Conservation (phyloP, 352 stramenopile genomes). For the Aphanomyces cochlioides region DNA sequence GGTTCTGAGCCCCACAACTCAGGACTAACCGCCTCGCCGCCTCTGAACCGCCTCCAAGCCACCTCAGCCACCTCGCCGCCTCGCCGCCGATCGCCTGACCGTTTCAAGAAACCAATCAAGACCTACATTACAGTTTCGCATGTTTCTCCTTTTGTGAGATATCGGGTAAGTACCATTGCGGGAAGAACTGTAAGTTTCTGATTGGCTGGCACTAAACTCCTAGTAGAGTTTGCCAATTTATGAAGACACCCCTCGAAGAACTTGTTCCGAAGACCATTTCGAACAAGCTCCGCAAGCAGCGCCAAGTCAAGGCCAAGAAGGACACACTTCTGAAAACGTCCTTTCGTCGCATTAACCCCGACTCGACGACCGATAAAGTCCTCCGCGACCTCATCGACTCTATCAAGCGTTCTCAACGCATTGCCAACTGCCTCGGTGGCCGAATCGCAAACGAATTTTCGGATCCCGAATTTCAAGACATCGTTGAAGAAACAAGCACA, state of each 20-base stretch:
- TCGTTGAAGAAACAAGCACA: too few species aligned
- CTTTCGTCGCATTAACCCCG: neutral
- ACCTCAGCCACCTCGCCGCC: too few species aligned
- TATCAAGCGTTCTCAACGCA: neutral
- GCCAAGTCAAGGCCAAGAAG: conserved; percentile 7
- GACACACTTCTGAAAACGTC: neutral
- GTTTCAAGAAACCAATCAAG: too few species aligned
- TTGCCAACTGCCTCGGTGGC: neutral
- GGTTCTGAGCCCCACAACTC: too few species aligned
- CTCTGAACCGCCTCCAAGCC: too few species aligned
- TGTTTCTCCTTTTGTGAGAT: conserved; percentile 9
- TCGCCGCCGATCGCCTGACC: too few species aligned
- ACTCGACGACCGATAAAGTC: neutral
- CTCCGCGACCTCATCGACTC: neutral
- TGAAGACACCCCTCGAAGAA: neutral
- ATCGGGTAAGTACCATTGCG: neutral
- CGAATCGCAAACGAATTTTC: neutral
- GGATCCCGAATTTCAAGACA: neutral
- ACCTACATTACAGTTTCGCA: neutral
- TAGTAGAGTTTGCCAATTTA: conserved; percentile 10
- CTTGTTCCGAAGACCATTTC: neutral
- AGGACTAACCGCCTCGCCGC: too few species aligned
- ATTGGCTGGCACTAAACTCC: neutral
- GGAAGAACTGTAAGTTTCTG: neutral
- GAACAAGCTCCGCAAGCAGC: conserved; percentile 1